A percentile compares a stretch with the other conserved stretches of the same genome.
Evolutionary conservation across 1,139 yeast species (phyloP).

Genomic region (Nakaseomyces nivariensis): DNA sequence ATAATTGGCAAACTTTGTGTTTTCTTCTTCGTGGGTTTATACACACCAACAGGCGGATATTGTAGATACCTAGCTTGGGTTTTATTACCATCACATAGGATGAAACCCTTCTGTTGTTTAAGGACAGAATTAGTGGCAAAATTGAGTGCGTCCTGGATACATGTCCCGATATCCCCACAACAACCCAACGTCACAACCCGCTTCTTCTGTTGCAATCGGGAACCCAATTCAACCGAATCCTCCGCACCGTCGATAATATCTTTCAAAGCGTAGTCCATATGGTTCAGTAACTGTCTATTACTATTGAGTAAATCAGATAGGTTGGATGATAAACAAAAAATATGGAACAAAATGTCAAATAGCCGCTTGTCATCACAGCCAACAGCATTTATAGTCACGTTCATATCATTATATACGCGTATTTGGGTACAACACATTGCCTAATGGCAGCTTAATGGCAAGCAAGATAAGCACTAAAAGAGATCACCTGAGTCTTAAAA

Average conservation of each 20-base stretch:
- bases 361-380: no score
- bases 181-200: not conserved
- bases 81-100: not conserved
- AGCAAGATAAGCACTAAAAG: no score
- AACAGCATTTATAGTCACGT: no score
- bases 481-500: no score
- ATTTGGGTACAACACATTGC: no score
- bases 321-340: no score
- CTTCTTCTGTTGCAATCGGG: not conserved
- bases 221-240: not conserved
- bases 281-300: no score
- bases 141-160: not conserved
- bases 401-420: no score
- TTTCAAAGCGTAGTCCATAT: not conserved
- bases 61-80: not conserved
- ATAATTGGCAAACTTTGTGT: not conserved
- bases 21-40: not conserved
- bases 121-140: not conserved
- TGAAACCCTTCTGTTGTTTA: not conserved
- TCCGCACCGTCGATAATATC: not conserved
- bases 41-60: not conserved
- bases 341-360: no score
- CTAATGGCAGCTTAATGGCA: no score
- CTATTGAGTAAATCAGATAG: no score
- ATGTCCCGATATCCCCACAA: not conserved